Percentiles rank a stretch among this genome's conserved stretches.
These are phyloP conservation scores for Eleusine coracana DNA, from an alignment of 176 grass and related monocot genomes.

Conservation along the genomic window DNA sequence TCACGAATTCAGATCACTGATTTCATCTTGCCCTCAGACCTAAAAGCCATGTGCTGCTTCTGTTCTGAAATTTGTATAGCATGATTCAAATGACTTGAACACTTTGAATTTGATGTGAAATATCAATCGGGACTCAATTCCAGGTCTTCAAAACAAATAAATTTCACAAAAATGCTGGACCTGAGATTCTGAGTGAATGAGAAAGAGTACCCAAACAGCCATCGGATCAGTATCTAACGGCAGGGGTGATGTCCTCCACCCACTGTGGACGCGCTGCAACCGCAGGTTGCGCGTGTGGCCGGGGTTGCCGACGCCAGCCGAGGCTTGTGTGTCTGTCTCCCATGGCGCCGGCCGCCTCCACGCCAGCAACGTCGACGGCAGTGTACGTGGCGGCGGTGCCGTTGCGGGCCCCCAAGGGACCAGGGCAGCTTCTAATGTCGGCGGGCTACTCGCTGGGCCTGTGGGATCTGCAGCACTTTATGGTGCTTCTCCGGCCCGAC, in stretches of 20 bases:
- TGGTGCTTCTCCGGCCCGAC: slow-evolving; percentile 68
- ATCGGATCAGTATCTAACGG: slow-evolving; percentile 13
- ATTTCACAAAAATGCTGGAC: neutral
- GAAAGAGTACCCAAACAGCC: neutral
- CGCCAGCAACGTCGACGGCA: slow-evolving; percentile 3
- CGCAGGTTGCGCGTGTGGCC: slow-evolving; percentile 21
- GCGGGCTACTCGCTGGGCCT: slow-evolving; percentile 54
- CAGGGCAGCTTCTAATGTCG: slow-evolving; percentile 61
- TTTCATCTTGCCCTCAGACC: neutral
- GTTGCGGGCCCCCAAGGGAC: slow-evolving; percentile 59
- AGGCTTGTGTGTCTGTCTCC: neutral
- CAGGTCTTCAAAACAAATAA: neutral
- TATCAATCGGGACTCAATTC: too few relatives aligned
- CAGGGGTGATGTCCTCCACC: neutral
- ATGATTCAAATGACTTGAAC: neutral
- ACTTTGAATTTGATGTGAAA: neutral
- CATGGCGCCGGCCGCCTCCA: slow-evolving; percentile 1
- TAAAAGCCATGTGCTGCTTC: neutral
- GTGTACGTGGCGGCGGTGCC: slow-evolving; percentile 83
- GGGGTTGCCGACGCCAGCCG: neutral
- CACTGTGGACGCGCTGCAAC: neutral
- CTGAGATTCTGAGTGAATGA: neutral
- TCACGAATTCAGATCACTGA: slow-evolving; percentile 17
- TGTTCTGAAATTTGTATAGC: neutral
- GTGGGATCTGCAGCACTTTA: slow-evolving; percentile 80